These are phyloP conservation scores for Paecilomyces formosus DNA, from an alignment of 2,329 filamentous ascomycete species.

Conservation along the genomic window DNA sequence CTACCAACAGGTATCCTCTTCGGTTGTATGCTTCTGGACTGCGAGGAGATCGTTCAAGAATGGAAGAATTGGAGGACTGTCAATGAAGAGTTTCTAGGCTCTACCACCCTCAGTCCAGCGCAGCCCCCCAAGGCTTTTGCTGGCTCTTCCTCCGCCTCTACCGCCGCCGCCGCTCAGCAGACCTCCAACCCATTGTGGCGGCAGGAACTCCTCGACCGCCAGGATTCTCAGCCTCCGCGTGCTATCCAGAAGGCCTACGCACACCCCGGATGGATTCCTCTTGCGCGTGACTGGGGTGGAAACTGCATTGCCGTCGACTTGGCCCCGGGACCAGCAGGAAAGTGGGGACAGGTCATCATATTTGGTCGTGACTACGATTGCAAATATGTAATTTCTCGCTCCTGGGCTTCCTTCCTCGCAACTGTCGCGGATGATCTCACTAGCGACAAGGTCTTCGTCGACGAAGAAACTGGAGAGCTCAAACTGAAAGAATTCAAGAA, in stretches of 20 bases:
- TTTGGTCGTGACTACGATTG: constrained; percentile 97
- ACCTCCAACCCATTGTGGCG: constrained; percentile 65
- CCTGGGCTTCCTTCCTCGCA: constrained; percentile 82
- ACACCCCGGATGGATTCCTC: constrained; percentile 89
- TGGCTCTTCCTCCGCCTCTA: constrained; percentile 55
- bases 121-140: constrained; percentile 65
- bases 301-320: constrained; percentile 95
- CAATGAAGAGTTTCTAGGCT: constrained; percentile 76
- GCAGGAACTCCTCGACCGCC: constrained; percentile 72
- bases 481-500: constrained; percentile 89
- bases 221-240: constrained; percentile 80
- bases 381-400: constrained; percentile 92
- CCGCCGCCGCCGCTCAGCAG: constrained; percentile 48
- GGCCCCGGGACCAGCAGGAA: constrained; percentile 78
- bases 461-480: constrained; percentile 85
- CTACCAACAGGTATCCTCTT: constrained; percentile 89
- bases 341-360: constrained; percentile 94
- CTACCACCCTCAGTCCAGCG: constrained; percentile 44
- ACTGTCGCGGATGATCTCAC: constrained; percentile 82
- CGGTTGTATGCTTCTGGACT: constrained; percentile 89
- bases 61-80: constrained; percentile 96
- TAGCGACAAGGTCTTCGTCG: constrained; percentile 84
- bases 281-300: constrained; percentile 96
- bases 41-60: constrained; percentile 95
- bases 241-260: constrained; percentile 88